Evolutionary conservation across 2,329 filamentous ascomycete species (phyloP).

Genomic region (Aspergillus bombycis): DNA sequence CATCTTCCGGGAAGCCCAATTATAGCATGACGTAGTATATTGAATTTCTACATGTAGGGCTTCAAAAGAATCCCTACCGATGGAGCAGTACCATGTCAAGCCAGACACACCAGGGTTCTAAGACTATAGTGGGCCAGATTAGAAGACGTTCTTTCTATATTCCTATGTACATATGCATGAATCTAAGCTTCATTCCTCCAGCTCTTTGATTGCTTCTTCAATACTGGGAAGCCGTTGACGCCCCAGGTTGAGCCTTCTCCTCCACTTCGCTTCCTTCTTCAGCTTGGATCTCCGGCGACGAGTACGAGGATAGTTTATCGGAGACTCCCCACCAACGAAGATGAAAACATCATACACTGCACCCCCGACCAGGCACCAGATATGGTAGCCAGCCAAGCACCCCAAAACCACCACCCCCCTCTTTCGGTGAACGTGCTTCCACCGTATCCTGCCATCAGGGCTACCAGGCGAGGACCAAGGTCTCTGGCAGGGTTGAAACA

Average conservation of each 20-base stretch:
- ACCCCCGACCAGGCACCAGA: slow-evolving; percentile 36
- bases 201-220: slow-evolving; percentile 16
- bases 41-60: no score
- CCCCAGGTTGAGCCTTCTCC: slow-evolving; percentile 19
- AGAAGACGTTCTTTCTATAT: not conserved
- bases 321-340: slow-evolving; percentile 44
- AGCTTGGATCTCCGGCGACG: slow-evolving; percentile 39
- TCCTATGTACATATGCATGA: not conserved
- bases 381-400: slow-evolving; percentile 39
- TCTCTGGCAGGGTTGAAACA: slow-evolving; percentile 42
- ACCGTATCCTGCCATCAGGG: slow-evolving; percentile 38
- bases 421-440: slow-evolving; percentile 27
- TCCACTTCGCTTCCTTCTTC: slow-evolving; percentile 33
- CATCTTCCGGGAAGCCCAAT: no score
- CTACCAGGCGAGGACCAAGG: slow-evolving; percentile 39
- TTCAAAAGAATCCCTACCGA: no score
- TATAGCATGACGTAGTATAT: no score
- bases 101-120: no score
- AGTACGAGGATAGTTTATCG: slow-evolving; percentile 47
- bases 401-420: slow-evolving; percentile 41
- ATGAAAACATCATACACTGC: slow-evolving; percentile 41
- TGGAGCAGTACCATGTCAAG: no score
- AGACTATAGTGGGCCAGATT: no score
- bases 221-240: slow-evolving; percentile 22
- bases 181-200: not conserved